These are phyloP conservation scores for Fallopia convolvulus DNA, from an alignment of 148 eudicot genomes.

Conservation along the genomic window DNA sequence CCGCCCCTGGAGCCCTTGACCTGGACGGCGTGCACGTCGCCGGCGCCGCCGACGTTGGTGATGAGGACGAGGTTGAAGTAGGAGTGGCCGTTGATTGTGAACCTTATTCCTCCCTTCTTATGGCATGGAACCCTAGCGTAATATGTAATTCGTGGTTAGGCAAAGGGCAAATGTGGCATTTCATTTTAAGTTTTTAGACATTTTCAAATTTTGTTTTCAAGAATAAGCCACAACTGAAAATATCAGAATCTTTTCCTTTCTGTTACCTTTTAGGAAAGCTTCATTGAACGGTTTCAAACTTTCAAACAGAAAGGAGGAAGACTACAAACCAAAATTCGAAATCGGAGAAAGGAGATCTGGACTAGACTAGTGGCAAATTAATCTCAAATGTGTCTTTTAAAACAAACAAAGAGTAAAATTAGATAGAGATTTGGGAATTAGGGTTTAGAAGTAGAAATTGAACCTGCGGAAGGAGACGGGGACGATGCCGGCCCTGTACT, in stretches of 20 bases:
- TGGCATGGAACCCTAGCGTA: constrained; percentile 54
- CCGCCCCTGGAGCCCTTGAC: constrained; percentile 63
- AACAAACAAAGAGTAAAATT: too few relatives aligned
- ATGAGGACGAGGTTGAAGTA: constrained; percentile 74
- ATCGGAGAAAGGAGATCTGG: background rate
- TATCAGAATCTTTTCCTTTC: background rate
- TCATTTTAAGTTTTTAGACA: too few relatives aligned
- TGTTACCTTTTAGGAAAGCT: background rate
- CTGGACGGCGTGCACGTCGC: constrained; percentile 49
- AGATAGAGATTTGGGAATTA: too few relatives aligned
- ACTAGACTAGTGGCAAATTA: background rate
- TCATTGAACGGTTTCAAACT: background rate
- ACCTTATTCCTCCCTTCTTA: constrained; percentile 80
- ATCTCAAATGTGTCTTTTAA: too few relatives aligned
- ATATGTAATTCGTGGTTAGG: background rate
- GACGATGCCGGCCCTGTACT: constrained; percentile 88
- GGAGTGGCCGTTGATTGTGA: constrained; percentile 61
- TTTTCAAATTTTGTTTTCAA: too few relatives aligned
- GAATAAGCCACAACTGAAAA: background rate
- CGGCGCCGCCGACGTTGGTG: constrained; percentile 67
- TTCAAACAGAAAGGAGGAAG: background rate
- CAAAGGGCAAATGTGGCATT: background rate
- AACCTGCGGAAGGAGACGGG: constrained; percentile 81
- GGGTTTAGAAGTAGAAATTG: too few relatives aligned
- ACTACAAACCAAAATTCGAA: background rate